These are phyloP conservation scores for Salix exigua DNA, from an alignment of 345 rosid species.

Conservation along the genomic window DNA sequence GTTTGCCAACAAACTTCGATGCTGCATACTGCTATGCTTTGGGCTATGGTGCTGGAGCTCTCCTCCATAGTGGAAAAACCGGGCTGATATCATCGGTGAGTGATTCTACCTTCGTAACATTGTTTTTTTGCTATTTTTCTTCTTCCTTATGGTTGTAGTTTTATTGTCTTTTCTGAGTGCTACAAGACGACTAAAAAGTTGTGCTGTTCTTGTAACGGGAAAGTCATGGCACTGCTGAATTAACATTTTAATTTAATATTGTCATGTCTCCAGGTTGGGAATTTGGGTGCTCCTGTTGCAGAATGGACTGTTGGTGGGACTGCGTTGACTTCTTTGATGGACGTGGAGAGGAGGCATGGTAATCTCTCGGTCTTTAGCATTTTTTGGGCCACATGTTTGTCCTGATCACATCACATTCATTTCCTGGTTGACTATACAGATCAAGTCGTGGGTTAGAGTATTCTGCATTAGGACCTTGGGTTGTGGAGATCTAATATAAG, in stretches of 20 bases:
- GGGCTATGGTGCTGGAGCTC: conserved; percentile 88
- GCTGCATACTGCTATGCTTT: conserved; percentile 84
- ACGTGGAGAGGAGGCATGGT: conserved; percentile 99
- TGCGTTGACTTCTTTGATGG: conserved; percentile 87
- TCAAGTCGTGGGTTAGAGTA: not conserved
- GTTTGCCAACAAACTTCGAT: conserved; percentile 93
- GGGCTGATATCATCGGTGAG: conserved; percentile 87
- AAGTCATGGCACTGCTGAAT: not conserved
- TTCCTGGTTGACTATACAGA: not conserved
- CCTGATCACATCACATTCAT: not conserved
- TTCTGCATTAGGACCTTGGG: not conserved
- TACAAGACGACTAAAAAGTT: not conserved
- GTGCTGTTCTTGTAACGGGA: not conserved
- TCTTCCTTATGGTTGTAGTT: not conserved
- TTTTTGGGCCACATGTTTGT: not conserved
- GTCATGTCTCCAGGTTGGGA: conserved; percentile 61
- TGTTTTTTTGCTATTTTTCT: not conserved
- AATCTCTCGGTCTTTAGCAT: not conserved
- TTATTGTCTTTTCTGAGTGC: not conserved
- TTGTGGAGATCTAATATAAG: not conserved
- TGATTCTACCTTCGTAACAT: conserved; percentile 5
- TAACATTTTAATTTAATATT: not conserved
- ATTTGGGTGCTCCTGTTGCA: conserved; percentile 78
- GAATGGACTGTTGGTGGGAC: conserved; percentile 96
- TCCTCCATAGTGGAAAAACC: conserved; percentile 79